A percentile compares a stretch with the other conserved stretches of the same genome.
Evolutionary conservation across 176 grass and related monocot genomes (phyloP).

Genomic region (Thinopyrum elongatum): DNA sequence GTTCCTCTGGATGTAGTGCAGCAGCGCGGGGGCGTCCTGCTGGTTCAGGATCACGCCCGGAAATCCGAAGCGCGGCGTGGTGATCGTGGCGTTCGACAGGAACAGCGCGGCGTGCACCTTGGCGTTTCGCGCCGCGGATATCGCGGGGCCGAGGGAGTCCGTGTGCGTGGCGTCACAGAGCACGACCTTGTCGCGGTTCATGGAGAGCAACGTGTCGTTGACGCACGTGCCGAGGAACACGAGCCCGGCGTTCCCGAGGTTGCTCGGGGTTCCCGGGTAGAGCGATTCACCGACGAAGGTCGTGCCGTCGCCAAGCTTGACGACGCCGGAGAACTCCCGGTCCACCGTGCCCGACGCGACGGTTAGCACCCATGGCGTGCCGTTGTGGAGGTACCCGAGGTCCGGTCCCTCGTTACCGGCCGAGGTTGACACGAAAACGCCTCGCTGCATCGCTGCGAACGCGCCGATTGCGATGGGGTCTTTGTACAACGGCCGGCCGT

Average conservation of each 20-base stretch:
- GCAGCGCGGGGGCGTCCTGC: slow-evolving; percentile 33
- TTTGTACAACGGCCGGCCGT: too few relatives aligned
- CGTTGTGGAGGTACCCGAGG: too few relatives aligned
- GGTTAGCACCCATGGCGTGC: too few relatives aligned
- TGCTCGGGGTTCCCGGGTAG: slow-evolving; percentile 36
- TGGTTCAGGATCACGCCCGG: slow-evolving; percentile 54
- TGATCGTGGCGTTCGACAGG: slow-evolving; percentile 39
- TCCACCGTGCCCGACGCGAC: too few relatives aligned
- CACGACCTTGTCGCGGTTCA: slow-evolving; percentile 39
- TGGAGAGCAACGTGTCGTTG: slow-evolving; percentile 28
- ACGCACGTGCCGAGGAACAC: slow-evolving; percentile 52
- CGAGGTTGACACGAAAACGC: too few relatives aligned
- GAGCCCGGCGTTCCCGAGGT: slow-evolving; percentile 11
- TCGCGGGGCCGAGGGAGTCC: slow-evolving; percentile 5
- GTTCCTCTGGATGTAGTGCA: slow-evolving; percentile 49
- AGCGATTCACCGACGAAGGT: slow-evolving; percentile 40
- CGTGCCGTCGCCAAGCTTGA: slow-evolving; percentile 43
- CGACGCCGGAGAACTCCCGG: slow-evolving; percentile 36
- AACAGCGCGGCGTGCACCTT: slow-evolving; percentile 44
- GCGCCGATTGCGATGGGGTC: not conserved
- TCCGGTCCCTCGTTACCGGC: too few relatives aligned
- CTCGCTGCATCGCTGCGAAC: slow-evolving; percentile 66
- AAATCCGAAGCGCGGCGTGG: slow-evolving; percentile 28
- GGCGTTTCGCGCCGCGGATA: not conserved
- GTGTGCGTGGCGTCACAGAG: slow-evolving; percentile 35